Evolutionary conservation across 2,329 filamentous ascomycete genomes (phyloP), one percentile per base, ranked within the genome.

Genomic region (Aaosphaeria arxii): DNA sequence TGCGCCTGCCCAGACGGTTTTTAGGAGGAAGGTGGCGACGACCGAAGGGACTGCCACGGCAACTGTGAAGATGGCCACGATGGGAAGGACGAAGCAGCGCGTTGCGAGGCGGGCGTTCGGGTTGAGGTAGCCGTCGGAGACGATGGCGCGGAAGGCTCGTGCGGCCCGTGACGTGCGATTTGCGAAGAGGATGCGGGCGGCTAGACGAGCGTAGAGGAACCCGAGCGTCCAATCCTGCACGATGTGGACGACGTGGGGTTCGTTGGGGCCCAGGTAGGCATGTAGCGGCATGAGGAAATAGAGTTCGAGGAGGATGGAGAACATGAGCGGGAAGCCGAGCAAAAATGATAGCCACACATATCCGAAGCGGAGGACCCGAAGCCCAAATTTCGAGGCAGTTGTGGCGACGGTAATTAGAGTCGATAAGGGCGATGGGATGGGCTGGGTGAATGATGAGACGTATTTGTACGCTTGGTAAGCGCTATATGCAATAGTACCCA

Each of bases 141-240:
- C 77, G 11, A 95, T 84, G 2, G 85, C 86, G 2, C 84, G 82
- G 11, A 95, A 81, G 1, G 91, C 89, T 44, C 83, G 78, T 1
- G 90, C 87, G 1, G 88, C 81, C 4, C 88, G 85, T 7, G 86
- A 87, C 7, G 84, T 79, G 6, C 83, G 82, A 53, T 89, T 80
- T 61, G 86, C 80, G 9, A 87, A 76, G 29, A 91, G 77, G 59
- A 90, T 73, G 36, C 87, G 85, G 11, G 84, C 80, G 1, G 82
- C 82, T 59, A 97, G 83, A 55, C 95, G 91, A 30, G 95, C 80
- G 68, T 96, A 96, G 3, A 99, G 79, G 24, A 99, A 81, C 4
- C 94, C 94, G 1, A 99, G 77, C 0, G 91, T 95, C 91, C 92
- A 99, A 49, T 91, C 86, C 66, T 97, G 92, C 39, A 97, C 86